A percentile compares a stretch with the other conserved stretches of the same genome.
Conservation (phyloP, 306 rosid genomes). For the Prosopis cineraria region DNA sequence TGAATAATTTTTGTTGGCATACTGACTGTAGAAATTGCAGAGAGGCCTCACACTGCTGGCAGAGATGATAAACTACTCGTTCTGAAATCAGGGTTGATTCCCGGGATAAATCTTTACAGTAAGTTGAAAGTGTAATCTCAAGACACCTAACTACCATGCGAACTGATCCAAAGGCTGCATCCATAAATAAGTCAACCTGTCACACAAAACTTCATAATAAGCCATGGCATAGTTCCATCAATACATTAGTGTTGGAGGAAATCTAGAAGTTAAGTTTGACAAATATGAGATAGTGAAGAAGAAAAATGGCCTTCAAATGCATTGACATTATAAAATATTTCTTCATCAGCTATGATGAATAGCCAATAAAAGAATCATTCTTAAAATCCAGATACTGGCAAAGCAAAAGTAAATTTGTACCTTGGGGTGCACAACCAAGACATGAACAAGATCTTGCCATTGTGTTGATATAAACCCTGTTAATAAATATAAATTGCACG, state of each 20-base stretch:
- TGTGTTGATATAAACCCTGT: constrained; percentile 77
- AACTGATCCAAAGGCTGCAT: constrained; percentile 94
- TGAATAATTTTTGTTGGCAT: constrained; percentile 84
- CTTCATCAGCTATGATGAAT: constrained; percentile 23
- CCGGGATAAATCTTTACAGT: constrained; percentile 40
- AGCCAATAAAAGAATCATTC: neutral
- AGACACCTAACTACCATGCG: constrained; percentile 65
- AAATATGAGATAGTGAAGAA: constrained; percentile 6
- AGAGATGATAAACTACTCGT: constrained; percentile 63
- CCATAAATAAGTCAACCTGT: constrained; percentile 94
- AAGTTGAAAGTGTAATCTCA: constrained; percentile 54
- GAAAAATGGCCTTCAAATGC: constrained; percentile 8
- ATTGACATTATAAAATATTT: constrained; percentile 22
- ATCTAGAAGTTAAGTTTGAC: neutral
- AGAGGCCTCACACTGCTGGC: constrained; percentile 97
- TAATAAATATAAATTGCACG: constrained; percentile 74
- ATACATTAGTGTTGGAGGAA: neutral
- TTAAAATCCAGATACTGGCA: constrained; percentile 19
- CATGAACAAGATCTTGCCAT: constrained; percentile 85
- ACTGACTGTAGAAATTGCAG: constrained; percentile 85
- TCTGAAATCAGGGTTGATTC: constrained; percentile 56
- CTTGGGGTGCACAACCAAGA: constrained; percentile 91
- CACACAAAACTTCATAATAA: constrained; percentile 45
- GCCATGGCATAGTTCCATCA: constrained; percentile 28
- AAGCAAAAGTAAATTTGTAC: constrained; percentile 40